Evolutionary conservation across 2,329 filamentous ascomycete genomes (phyloP), one percentile per base, ranked within the genome.

Genomic region (Dothistroma pini): DNA sequence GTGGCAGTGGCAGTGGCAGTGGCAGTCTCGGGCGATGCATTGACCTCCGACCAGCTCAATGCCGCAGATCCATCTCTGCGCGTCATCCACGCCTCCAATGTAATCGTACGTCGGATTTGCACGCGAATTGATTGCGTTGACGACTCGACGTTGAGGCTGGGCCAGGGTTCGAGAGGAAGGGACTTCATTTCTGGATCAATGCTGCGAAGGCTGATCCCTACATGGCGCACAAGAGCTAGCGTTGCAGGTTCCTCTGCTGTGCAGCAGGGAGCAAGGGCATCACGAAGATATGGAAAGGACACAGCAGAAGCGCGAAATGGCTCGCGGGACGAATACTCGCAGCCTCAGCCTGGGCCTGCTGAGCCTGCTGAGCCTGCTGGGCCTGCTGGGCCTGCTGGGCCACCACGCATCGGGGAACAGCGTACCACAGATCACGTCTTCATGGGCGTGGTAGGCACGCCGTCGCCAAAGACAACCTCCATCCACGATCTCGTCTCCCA

Each of bases 401-500:
- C 25, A 11, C 4, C 31, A 56, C 10, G 11, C 34, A 16, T 4
- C 2, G 22, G 8, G 8, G 8, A 10, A 6, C 14, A n/a, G n/a
- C 14, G 41, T 5, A 9, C 21, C 19, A 29, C 19, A 21, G n/a
- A 58, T 54, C 58, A 56, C 25, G 12, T 59, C 32, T 66, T 60
- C 47, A 60, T 60, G 57, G 63, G 63, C 61, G 63, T 59, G 1
- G 60, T 62, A 12, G 56, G 58, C 32, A 55, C 58, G 32, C 52
- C 19, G 16, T 32, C 51, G 44, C 34, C 60, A 11, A 22, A 54
- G 32, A 57, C 35, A 16, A 60, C 56, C 22, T 61, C 31, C 11
- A 60, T 68, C 47, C 56, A 59, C 19, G 60, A 68, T 12, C 50
- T 68, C 41, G 50, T 66, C 19, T 29, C 59, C n/a, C 31, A 58